Base-by-base conservation (phyloP, 2,329 filamentous ascomycete genomes). In the Ceratocystis huliohia region DNA sequence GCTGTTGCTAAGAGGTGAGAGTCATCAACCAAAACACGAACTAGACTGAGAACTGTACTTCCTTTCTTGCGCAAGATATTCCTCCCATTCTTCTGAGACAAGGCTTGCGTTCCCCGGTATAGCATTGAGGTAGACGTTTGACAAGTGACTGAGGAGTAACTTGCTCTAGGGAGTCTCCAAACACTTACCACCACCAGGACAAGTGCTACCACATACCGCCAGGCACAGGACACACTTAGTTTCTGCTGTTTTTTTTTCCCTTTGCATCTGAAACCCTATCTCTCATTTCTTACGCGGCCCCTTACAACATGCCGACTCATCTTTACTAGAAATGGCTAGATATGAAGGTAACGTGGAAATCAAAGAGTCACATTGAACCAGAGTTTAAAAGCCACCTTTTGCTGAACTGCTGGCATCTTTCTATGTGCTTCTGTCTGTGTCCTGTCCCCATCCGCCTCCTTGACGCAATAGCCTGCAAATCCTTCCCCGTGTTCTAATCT, bases 351-450 rank as follows among this genome's bases (percentile, higher is more conserved):
- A 28, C 28, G 15, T 25, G 15, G 48, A 53, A 53, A 53, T 53
- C 48, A 53, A 25, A 53, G 48, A 53, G 48, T 53, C 48, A 53
- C 48, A 59, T 37, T 33, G 56, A 59, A n/a, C 56, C 56, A 37
- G 28, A 33, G 25, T 59, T 59, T 37, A 37, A 59, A 37, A 48
- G 46, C 20, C 48, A 10, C 8, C 25, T 25, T 53, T 53, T 53
- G 48, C 15, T 28, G 48, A 22, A 15, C 7, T 53, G 48, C 48
- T 22, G 8, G 4, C 20, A 22, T 10, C 48, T 53, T 20, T 20
- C 6, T n/a, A 22, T 25, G 7, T 20, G 7, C 48, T 20, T 50
- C 22, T 20, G 48, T 22, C 8, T 50, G 48, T 22, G 48, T 48
- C 37, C 37, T 48, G 46, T 48, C 17, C 3, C 15, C 13, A 22